Evolutionary conservation across 225 moss, liverwort and hornwort genomes (phyloP).

Genomic region (Takakia lepidozioides): DNA sequence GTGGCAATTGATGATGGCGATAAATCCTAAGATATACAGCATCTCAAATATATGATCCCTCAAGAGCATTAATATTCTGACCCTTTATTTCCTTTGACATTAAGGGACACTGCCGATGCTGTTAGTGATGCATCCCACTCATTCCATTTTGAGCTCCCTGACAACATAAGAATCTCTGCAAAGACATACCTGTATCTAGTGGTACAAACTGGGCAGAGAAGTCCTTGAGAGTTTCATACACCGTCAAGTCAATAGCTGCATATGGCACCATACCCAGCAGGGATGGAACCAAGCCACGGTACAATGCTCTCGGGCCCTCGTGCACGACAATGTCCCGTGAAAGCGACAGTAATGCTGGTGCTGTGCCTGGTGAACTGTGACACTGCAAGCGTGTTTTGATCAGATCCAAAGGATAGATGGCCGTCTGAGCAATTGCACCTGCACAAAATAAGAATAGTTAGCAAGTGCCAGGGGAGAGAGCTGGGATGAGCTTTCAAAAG

Average conservation of each 20-base stretch:
- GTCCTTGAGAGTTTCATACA: constrained; percentile 80
- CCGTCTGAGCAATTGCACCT: constrained; percentile 87
- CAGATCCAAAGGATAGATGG: constrained; percentile 89
- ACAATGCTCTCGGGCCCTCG: constrained; percentile 82
- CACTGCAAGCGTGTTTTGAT: constrained; percentile 95
- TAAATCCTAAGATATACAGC: no score
- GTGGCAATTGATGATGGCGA: no score
- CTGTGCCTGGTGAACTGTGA: constrained; percentile 34
- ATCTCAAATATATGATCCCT: no score
- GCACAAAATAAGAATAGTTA: background rate
- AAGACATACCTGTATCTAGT: constrained; percentile 56
- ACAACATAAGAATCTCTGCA: no score
- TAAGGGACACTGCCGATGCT: background rate
- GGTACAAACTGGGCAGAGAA: constrained; percentile 57
- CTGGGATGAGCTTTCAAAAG: no score
- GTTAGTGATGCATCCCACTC: background rate
- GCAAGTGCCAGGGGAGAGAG: no score
- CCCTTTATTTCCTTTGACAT: no score
- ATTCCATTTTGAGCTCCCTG: no score
- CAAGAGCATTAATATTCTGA: no score
- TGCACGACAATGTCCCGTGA: constrained; percentile 62
- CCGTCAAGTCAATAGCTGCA: constrained; percentile 90
- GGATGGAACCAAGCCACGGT: constrained; percentile 81
- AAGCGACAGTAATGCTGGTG: constrained; percentile 50
- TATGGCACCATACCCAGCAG: constrained; percentile 90